Base-by-base conservation (phyloP, 2,329 filamentous ascomycete species). In the Parafenestella ontariensis region DNA sequence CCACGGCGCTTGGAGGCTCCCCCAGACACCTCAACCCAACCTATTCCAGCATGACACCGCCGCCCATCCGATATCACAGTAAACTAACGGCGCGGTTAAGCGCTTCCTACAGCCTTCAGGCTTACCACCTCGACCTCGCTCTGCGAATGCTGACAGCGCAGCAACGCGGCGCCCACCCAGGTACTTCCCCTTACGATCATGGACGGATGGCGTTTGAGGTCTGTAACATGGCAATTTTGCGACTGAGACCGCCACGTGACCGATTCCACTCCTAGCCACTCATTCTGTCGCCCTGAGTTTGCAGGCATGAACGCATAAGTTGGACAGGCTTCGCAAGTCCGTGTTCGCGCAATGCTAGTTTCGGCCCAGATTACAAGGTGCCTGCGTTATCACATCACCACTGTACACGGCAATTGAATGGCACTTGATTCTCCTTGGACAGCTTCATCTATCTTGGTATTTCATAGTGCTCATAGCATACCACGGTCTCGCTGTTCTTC, bases 401-500 rank as follows among this genome's bases (percentile, higher is more conserved):
- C 54, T 52, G 44, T 33, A 53, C 48, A 58, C 53, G 64, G 64
- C 60, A 58, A 53, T 57, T 47, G 39, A 52, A 58, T 56, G 54
- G 54, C 61, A 64, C 64, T 60, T 55, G 49, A 51, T 58, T 59
- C 46, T 56, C 44, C 44, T 50, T 46, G 44, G 40, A 50, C 41
- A 52, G 60, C 55, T 52, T 59, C 54, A 53, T 48, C 51, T 49
- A 52, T 40, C 62, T 67, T 63, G 61, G 53, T 56, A 51, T 42
- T 36, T 50, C 77, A 97, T 66, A 95, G 79, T 24, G 26, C 48
- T 87, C 77, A 97, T 65, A 95, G 79, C 91, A 99, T 98, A 2
- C 95, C 95, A 79, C 91, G 93, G 63, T 85, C 83, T 37, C 93
- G 87, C 79, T 96, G 91, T 70, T 97, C 93, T 77, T 89, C 88